Conservation (phyloP, 208 protist species). For the Trypanosoma grayi region DNA sequence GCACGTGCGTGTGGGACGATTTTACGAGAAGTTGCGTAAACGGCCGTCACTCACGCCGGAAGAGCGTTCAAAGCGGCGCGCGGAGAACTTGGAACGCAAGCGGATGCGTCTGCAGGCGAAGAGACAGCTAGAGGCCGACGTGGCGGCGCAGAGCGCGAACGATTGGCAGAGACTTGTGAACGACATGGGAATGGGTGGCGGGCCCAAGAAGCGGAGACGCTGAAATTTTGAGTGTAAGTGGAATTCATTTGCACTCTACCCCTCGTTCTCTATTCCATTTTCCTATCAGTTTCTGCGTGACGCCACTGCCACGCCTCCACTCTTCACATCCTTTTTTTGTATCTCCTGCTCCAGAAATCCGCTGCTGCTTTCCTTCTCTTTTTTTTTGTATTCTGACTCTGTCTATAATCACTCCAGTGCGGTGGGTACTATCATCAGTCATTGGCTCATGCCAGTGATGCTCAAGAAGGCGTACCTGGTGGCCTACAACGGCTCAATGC, state of each 20-base stretch:
- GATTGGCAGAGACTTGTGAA: slow-evolving; percentile 70
- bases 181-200: slow-evolving; percentile 39
- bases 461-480: slow-evolving; percentile 67
- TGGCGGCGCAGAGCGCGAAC: slow-evolving; percentile 56
- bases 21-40: slow-evolving; percentile 63
- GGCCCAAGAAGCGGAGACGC: slow-evolving; percentile 10
- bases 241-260: no score
- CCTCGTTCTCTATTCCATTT: slow-evolving; percentile 6
- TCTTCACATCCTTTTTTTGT: neutral
- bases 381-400: neutral
- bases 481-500: slow-evolving; percentile 78
- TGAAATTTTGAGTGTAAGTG: neutral
- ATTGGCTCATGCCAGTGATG: slow-evolving; percentile 1
- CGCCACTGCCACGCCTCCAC: neutral
- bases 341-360: no score
- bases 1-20: slow-evolving; percentile 47
- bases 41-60: slow-evolving; percentile 44
- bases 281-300: slow-evolving; percentile 9
- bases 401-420: no score
- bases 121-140: slow-evolving; percentile 35
- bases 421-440: neutral
- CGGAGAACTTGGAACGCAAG: slow-evolving; percentile 43
- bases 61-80: slow-evolving; percentile 36
- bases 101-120: slow-evolving; percentile 41
- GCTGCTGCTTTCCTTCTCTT: slow-evolving; percentile 10